Percentiles rank a stretch among this genome's conserved stretches.
Conservation (phyloP, 1,284 basidiomycete genomes). For the Naganishia albida region DNA sequence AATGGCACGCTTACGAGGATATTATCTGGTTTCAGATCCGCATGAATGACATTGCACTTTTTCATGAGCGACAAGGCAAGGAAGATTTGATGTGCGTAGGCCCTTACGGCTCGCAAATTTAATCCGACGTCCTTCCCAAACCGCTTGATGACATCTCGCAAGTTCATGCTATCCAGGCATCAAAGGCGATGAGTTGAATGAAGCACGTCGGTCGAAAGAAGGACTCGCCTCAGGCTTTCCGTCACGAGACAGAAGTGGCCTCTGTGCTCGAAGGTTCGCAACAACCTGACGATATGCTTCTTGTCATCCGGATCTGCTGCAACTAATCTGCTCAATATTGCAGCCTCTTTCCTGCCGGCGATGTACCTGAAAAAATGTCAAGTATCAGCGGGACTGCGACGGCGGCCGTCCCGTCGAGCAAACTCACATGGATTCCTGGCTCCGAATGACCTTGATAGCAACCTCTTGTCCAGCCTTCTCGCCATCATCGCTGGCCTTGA, state of each 20-base stretch:
- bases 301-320: constrained; percentile 94
- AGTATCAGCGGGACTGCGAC: constrained; percentile 5
- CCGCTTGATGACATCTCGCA: constrained; percentile 96
- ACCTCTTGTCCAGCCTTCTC: constrained; percentile 68
- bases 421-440: constrained; percentile 93
- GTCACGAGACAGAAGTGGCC: constrained; percentile 97
- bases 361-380: constrained; percentile 68
- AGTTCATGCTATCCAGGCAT: constrained; percentile 74
- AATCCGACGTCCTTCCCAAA: constrained; percentile 98
- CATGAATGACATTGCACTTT: constrained; percentile 93
- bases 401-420: neutral
- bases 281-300: constrained; percentile 88
- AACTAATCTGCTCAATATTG: constrained; percentile 81
- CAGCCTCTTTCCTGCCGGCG: constrained; percentile 88
- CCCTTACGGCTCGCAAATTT: constrained; percentile 93
- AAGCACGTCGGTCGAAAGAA: constrained; percentile 24
- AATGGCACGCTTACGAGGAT: constrained; percentile 68
- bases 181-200: constrained; percentile 28
- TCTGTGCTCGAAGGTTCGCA: constrained; percentile 92
- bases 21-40: constrained; percentile 97
- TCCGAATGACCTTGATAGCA: constrained; percentile 95
- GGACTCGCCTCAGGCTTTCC: constrained; percentile 78
- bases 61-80: constrained; percentile 79
- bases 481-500: constrained; percentile 64
- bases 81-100: constrained; percentile 96